These are phyloP conservation scores for Polygonum maritimum DNA, from an alignment of 148 eudicot species.

Conservation along the genomic window DNA sequence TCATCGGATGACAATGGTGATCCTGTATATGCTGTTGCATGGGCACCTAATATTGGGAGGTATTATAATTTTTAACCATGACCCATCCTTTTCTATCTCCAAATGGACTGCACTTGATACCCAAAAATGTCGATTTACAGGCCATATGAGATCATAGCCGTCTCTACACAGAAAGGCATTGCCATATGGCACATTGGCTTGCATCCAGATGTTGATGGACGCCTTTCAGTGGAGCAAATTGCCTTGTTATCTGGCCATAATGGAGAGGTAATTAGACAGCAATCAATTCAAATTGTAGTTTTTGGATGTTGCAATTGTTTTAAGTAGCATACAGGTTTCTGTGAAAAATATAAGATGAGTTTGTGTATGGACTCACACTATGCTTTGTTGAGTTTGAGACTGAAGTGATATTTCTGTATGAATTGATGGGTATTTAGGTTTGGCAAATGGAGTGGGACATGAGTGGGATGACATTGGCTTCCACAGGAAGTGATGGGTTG, in stretches of 20 bases:
- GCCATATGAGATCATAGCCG: constrained; percentile 80
- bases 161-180: constrained; percentile 75
- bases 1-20: constrained; percentile 51
- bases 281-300: neutral
- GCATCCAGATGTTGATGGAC: constrained; percentile 69
- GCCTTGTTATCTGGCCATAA: constrained; percentile 60
- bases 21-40: constrained; percentile 73
- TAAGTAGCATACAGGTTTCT: too few relatives aligned
- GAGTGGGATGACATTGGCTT: constrained; percentile 98
- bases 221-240: constrained; percentile 61
- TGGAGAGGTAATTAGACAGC: constrained; percentile 51
- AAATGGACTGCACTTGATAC: neutral
- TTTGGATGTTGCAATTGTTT: too few relatives aligned
- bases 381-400: too few relatives aligned
- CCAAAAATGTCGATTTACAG: constrained; percentile 22
- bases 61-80: constrained; percentile 9
- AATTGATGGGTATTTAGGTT: constrained; percentile 32
- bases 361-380: too few relatives aligned
- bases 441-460: constrained; percentile 99
- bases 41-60: constrained; percentile 99
- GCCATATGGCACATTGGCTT: constrained; percentile 84
- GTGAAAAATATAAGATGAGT: too few relatives aligned
- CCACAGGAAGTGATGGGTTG: constrained; percentile 60
- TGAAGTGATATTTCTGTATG: neutral
- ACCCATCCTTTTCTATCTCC: neutral